These are phyloP conservation scores for Vaccinium darrowii DNA, from an alignment of 148 eudicot genomes.

Conservation along the genomic window DNA sequence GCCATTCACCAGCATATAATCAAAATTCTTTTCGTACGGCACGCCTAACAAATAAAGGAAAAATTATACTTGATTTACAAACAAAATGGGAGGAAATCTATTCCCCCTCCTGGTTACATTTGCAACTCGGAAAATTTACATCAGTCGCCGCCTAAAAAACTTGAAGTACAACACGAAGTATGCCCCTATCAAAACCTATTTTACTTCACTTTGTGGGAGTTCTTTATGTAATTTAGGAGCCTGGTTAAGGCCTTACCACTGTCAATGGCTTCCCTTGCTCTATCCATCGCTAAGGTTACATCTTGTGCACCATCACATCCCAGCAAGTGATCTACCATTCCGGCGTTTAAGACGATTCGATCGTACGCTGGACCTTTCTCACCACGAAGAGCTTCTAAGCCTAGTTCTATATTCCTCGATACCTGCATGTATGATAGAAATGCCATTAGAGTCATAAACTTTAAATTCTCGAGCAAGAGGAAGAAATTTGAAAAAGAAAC, in stretches of 20 bases:
- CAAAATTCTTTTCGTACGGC: background rate
- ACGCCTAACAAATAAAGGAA: background rate
- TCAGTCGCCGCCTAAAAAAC: background rate
- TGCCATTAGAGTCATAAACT: background rate
- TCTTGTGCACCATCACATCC: slow-evolving; percentile 89
- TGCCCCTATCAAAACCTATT: background rate
- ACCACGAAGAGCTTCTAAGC: slow-evolving; percentile 84
- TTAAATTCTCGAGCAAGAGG: background rate
- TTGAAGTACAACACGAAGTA: background rate
- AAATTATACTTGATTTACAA: background rate
- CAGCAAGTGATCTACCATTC: slow-evolving; percentile 86
- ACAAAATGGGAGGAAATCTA: background rate
- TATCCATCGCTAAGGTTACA: slow-evolving; percentile 59
- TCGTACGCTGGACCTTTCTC: slow-evolving; percentile 96
- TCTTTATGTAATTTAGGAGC: slow-evolving; percentile 70
- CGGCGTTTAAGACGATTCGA: slow-evolving; percentile 81
- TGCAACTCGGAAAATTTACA: background rate
- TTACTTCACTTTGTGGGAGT: slow-evolving; percentile 54
- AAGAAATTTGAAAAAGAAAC: background rate
- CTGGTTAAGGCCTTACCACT: slow-evolving; percentile 81
- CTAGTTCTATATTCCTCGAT: slow-evolving; percentile 80
- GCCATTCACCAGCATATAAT: background rate
- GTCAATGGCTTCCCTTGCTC: slow-evolving; percentile 93
- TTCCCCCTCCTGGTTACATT: background rate
- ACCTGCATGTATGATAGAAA: slow-evolving; percentile 43